Evolutionary conservation across 345 rosid species (phyloP).

Genomic region (Geranium brycei): DNA sequence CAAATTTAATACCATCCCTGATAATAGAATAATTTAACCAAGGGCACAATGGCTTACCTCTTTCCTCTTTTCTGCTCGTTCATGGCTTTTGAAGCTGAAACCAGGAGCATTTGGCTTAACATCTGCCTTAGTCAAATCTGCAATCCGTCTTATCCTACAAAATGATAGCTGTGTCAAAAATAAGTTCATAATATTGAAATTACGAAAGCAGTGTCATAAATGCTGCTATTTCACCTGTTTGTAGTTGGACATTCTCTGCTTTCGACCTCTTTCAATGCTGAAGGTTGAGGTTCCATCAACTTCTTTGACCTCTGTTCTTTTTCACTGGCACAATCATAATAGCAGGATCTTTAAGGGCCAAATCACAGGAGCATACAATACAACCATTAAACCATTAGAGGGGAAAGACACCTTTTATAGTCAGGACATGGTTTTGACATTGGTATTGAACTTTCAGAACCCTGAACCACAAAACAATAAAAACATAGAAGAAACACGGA

Average conservation of each 20-base stretch:
- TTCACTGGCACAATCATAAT: slow-evolving; percentile 26
- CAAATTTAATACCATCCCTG: background rate
- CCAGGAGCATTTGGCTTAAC: slow-evolving; percentile 22
- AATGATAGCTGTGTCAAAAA: slow-evolving; percentile 9
- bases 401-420: slow-evolving; percentile 34
- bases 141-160: slow-evolving; percentile 33
- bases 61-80: slow-evolving; percentile 73
- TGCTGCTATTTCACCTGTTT: slow-evolving; percentile 31
- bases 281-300: slow-evolving; percentile 25
- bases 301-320: slow-evolving; percentile 33
- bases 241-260: slow-evolving; percentile 22
- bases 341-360: slow-evolving; percentile 5
- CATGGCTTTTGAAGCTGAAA: slow-evolving; percentile 52
- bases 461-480: slow-evolving; percentile 18
- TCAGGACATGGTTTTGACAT: slow-evolving; percentile 22
- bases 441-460: slow-evolving; percentile 22
- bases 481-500: slow-evolving; percentile 3
- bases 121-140: slow-evolving; percentile 28
- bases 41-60: slow-evolving; percentile 34
- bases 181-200: background rate
- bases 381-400: slow-evolving; percentile 7
- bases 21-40: background rate
- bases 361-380: slow-evolving; percentile 2
- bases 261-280: slow-evolving; percentile 26
- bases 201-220: background rate